A percentile compares a stretch with the other conserved stretches of the same genome.
Conservation (phyloP, 140 eudicot genomes). For the Stevia rebaudiana region DNA sequence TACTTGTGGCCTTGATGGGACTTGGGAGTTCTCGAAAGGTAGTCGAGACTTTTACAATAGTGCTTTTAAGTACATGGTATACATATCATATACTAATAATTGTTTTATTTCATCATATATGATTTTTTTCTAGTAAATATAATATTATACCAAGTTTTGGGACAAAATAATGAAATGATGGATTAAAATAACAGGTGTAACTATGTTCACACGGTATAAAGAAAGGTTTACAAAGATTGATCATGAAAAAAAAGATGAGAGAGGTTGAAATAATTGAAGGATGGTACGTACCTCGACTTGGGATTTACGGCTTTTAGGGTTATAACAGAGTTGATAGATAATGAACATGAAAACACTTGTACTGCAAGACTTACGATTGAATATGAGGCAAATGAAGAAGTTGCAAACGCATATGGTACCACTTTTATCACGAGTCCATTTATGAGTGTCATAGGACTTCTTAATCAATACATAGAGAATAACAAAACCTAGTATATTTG, state of each 20-base stretch:
- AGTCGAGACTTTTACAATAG: too few species aligned
- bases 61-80: too few species aligned
- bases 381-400: not conserved
- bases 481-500: not conserved
- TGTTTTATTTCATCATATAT: too few species aligned
- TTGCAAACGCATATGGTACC: not conserved
- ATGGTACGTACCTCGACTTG: slow-evolving; percentile 1
- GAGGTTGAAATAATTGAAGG: slow-evolving; percentile 8
- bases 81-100: too few species aligned
- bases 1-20: too few species aligned
- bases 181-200: too few species aligned
- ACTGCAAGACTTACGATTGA: not conserved
- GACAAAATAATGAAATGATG: too few species aligned
- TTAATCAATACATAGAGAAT: not conserved
- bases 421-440: not conserved
- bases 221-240: slow-evolving; percentile 15
- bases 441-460: not conserved
- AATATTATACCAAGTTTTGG: too few species aligned
- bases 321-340: not conserved
- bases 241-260: slow-evolving; percentile 9
- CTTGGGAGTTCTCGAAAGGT: too few species aligned
- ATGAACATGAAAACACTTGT: not conserved
- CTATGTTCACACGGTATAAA: not conserved
- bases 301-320: slow-evolving; percentile 5
- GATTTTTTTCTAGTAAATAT: too few species aligned